Conservation (phyloP, 1,284 basidiomycete species). For the Cutaneotrichosporon cavernicola region DNA sequence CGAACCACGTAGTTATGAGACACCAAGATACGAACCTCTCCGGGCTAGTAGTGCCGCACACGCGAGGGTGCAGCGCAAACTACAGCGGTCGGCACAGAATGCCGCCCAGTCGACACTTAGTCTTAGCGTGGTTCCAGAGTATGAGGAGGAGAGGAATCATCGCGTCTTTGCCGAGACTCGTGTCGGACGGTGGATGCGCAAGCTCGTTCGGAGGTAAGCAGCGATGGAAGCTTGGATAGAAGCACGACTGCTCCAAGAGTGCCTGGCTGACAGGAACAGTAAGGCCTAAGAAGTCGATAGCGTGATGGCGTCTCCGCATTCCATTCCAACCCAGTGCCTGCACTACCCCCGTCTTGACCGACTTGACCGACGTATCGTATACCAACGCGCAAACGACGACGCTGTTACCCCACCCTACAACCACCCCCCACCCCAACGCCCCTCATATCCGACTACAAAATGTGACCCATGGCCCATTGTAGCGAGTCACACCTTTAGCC, state of each 20-base stretch:
- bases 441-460: neutral
- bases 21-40: neutral
- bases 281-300: neutral
- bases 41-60: neutral
- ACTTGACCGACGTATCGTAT: no score
- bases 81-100: neutral
- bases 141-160: constrained; percentile 10
- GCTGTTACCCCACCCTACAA: no score
- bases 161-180: constrained; percentile 1
- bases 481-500: neutral
- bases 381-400: no score
- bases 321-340: no score
- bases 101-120: neutral
- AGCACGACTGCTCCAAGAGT: neutral
- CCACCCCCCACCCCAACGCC: no score
- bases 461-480: neutral
- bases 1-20: no score
- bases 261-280: constrained; percentile 5
- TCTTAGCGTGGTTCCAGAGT: neutral
- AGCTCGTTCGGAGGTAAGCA: neutral
- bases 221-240: neutral
- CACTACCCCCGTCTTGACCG: no score
- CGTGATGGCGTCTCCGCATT: no score
- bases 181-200: constrained; percentile 7
- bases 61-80: neutral